Percentiles rank a stretch among this genome's conserved stretches.
Evolutionary conservation across 192 early-diverging fungal species (phyloP).

Genomic region (Glomus cerebriforme): DNA sequence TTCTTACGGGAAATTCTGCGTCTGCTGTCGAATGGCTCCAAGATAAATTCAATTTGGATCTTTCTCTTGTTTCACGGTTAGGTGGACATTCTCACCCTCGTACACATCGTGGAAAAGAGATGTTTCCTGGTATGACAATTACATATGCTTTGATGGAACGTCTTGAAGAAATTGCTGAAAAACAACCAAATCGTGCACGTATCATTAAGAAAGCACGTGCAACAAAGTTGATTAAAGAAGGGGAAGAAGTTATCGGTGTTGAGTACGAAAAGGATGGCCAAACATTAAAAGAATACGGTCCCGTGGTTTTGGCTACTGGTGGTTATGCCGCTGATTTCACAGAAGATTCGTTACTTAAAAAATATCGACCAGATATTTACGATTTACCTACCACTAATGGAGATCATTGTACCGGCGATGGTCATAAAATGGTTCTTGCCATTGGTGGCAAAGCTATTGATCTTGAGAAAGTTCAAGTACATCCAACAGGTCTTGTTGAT

Average conservation of each 20-base stretch:
- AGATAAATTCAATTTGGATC: conserved; percentile 84
- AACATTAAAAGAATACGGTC: conserved; percentile 65
- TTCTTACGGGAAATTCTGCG: conserved; percentile 82
- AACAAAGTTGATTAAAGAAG: conserved; percentile 65
- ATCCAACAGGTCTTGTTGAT: conserved; percentile 95
- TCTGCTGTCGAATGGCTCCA: conserved; percentile 93
- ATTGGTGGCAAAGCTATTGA: conserved; percentile 86
- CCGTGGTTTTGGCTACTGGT: conserved; percentile 91
- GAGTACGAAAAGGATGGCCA: conserved; percentile 71
- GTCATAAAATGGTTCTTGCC: conserved; percentile 82
- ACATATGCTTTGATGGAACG: conserved; percentile 87
- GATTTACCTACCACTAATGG: conserved; percentile 90
- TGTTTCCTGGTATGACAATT: conserved; percentile 92
- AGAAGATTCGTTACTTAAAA: conserved; percentile 71
- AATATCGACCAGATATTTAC: conserved; percentile 77
- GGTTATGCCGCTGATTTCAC: conserved; percentile 94
- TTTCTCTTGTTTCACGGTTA: conserved; percentile 85
- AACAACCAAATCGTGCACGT: conserved; percentile 69
- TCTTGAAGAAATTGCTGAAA: conserved; percentile 69
- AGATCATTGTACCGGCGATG: conserved; percentile 93
- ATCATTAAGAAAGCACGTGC: conserved; percentile 86
- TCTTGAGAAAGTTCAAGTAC: conserved; percentile 96
- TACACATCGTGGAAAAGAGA: conserved; percentile 88
- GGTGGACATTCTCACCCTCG: conserved; percentile 93
- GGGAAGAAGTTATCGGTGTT: conserved; percentile 75